Percentiles rank a stretch among this genome's conserved stretches.
These are phyloP conservation scores for Cystofilobasidium macerans DNA, from an alignment of 768 basidiomycete genomes.

Conservation along the genomic window DNA sequence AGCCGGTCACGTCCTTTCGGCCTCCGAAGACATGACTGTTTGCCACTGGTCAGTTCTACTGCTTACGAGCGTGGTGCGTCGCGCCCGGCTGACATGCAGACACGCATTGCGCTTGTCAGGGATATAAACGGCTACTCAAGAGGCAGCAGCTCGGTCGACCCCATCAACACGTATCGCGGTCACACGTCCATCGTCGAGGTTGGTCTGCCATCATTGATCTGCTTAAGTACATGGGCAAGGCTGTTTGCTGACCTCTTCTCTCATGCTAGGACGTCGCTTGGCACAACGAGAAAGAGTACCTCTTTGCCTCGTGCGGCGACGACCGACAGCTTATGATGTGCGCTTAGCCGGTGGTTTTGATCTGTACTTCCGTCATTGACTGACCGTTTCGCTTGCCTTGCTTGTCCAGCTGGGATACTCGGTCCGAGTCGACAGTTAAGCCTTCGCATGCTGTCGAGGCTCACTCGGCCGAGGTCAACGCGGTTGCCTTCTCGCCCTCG, in stretches of 20 bases:
- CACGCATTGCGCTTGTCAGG: conserved; percentile 44
- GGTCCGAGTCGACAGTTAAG: conserved; percentile 44
- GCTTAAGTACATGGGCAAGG: neutral
- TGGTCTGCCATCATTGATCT: no score
- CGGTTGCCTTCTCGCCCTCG: conserved; percentile 80
- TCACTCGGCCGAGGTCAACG: conserved; percentile 80
- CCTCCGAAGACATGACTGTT: conserved; percentile 90
- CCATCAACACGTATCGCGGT: conserved; percentile 68
- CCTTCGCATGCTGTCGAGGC: conserved; percentile 65
- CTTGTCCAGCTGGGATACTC: conserved; percentile 73
- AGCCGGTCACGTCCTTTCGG: conserved; percentile 72
- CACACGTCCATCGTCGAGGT: conserved; percentile 89
- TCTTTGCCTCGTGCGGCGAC: conserved; percentile 91
- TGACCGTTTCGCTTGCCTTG: neutral
- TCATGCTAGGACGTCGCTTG: conserved; percentile 79
- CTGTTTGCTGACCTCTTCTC: neutral
- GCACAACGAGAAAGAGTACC: conserved; percentile 67
- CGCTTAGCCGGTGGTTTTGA: conserved; percentile 34
- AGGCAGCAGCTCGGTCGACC: conserved; percentile 66
- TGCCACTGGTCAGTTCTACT: conserved; percentile 64
- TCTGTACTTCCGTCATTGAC: neutral
- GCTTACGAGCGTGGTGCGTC: neutral
- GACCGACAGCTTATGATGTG: conserved; percentile 90
- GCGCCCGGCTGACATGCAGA: neutral
- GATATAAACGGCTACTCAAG: conserved; percentile 82